A percentile compares a stretch with the other conserved stretches of the same genome.
Conservation (phyloP, 768 basidiomycete genomes). For the Termitomyces sp. region DNA sequence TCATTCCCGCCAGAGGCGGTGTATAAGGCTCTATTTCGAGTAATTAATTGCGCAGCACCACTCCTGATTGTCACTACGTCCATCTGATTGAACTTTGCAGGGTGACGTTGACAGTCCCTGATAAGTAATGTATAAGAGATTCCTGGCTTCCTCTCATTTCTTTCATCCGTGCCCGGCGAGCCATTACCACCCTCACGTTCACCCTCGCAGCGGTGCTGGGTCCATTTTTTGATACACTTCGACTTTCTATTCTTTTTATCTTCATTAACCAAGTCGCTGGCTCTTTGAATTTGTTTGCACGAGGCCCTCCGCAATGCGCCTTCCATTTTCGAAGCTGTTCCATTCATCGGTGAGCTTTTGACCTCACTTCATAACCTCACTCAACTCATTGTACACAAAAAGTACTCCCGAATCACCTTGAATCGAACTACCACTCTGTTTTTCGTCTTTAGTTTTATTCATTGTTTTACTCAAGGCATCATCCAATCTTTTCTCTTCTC, state of each 20-base stretch:
- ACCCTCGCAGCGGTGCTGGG: slow-evolving; percentile 12
- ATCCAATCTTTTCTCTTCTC: slow-evolving; percentile 47
- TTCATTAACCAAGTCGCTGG: not conserved
- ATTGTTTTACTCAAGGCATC: slow-evolving; percentile 51
- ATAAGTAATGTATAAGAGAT: too few species aligned
- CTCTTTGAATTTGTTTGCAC: not conserved
- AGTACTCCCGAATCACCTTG: slow-evolving; percentile 38
- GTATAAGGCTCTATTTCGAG: too few species aligned
- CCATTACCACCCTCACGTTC: slow-evolving; percentile 1
- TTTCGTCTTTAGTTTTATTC: slow-evolving; percentile 47
- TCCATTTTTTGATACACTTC: not conserved
- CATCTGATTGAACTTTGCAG: not conserved
- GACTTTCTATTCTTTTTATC: not conserved
- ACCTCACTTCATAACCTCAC: not conserved
- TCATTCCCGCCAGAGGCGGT: too few species aligned
- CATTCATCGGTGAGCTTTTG: slow-evolving; percentile 5
- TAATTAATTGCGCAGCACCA: too few species aligned
- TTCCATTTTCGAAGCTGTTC: not conserved
- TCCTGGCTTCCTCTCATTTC: not conserved
- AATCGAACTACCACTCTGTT: slow-evolving; percentile 42
- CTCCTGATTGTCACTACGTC: too few species aligned
- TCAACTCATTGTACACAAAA: not conserved
- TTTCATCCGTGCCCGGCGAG: slow-evolving; percentile 10
- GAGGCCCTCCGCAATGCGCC: not conserved
- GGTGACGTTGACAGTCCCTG: not conserved